Conservation (phyloP, 495 filamentous ascomycete genomes). For the Hypoxylon lienhwacheense region DNA sequence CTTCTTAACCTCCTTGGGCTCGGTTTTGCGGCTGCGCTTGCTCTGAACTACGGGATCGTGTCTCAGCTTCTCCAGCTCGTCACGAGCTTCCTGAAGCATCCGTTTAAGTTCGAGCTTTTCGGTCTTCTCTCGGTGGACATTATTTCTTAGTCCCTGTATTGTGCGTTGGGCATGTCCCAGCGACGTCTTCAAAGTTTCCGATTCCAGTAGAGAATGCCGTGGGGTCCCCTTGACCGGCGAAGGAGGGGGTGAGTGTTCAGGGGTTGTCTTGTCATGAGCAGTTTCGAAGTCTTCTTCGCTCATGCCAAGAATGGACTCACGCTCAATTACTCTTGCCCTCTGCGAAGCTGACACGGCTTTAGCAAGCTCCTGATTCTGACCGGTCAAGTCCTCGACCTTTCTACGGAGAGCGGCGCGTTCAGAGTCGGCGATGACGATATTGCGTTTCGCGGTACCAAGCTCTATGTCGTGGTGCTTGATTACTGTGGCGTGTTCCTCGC, state of each 20-base stretch:
- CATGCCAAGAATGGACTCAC: constrained; percentile 58
- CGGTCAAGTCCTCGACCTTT: constrained; percentile 80
- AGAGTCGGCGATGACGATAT: constrained; percentile 68
- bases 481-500: constrained; percentile 72
- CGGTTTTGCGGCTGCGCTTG: constrained; percentile 70
- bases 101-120: constrained; percentile 95
- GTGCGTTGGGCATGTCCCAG: constrained; percentile 92
- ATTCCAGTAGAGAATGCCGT: constrained; percentile 84
- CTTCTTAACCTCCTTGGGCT: constrained; percentile 75
- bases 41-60: constrained; percentile 56
- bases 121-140: constrained; percentile 94
- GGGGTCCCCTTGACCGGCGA: constrained; percentile 91
- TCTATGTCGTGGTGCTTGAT: constrained; percentile 89
- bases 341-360: constrained; percentile 66
- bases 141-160: constrained; percentile 91
- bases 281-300: constrained; percentile 66
- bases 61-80: constrained; percentile 82
- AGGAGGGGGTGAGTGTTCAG: constrained; percentile 85
- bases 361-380: constrained; percentile 87
- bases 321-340: constrained; percentile 67
- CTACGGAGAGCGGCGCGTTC: constrained; percentile 74
- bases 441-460: constrained; percentile 74
- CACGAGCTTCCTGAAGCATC: constrained; percentile 92
- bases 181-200: constrained; percentile 91
- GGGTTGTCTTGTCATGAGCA: constrained; percentile 69